A percentile compares a stretch with the other conserved stretches of the same genome.
These are phyloP conservation scores for Trebouxiophyceae sp. DNA, from an alignment of 163 green algal species.

Conservation along the genomic window DNA sequence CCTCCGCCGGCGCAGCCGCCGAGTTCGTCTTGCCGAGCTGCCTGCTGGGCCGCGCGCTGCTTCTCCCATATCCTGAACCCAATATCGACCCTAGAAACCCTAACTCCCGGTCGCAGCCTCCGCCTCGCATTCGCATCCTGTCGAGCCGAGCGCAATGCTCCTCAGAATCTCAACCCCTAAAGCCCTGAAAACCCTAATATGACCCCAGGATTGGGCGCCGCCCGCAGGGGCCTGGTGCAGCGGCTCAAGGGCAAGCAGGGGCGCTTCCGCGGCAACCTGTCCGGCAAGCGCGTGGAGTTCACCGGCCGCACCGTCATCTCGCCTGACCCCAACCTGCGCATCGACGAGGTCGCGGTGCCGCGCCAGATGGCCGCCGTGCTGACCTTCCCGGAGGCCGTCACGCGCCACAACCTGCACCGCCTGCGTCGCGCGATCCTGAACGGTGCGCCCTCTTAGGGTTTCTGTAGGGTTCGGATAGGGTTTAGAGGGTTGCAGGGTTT, in stretches of 20 bases:
- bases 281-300: slow-evolving; percentile 97
- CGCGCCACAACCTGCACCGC: slow-evolving; percentile 83
- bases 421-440: slow-evolving; percentile 79
- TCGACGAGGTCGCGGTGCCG: slow-evolving; percentile 89
- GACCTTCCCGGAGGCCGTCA: slow-evolving; percentile 93
- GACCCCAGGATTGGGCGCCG: no score
- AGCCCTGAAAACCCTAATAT: no score
- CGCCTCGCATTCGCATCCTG: no score
- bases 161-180: no score
- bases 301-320: slow-evolving; percentile 94
- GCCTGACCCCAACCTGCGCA: slow-evolving; percentile 93
- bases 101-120: no score
- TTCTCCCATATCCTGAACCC: no score
- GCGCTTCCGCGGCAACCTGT: slow-evolving; percentile 96
- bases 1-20: no score
- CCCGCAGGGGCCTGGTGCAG: slow-evolving; percentile 90
- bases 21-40: no score
- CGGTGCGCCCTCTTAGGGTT: slow-evolving; percentile 35
- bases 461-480: neutral
- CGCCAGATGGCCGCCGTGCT: slow-evolving; percentile 83
- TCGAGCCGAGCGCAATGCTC: no score
- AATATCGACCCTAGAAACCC: no score
- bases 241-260: slow-evolving; percentile 98
- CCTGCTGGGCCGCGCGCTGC: no score
- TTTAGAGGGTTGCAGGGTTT: neutral